Evolutionary conservation across 805 yeast genomes (phyloP), one percentile per base, ranked within the genome.

Genomic region (Nakazawaea pomicola): DNA sequence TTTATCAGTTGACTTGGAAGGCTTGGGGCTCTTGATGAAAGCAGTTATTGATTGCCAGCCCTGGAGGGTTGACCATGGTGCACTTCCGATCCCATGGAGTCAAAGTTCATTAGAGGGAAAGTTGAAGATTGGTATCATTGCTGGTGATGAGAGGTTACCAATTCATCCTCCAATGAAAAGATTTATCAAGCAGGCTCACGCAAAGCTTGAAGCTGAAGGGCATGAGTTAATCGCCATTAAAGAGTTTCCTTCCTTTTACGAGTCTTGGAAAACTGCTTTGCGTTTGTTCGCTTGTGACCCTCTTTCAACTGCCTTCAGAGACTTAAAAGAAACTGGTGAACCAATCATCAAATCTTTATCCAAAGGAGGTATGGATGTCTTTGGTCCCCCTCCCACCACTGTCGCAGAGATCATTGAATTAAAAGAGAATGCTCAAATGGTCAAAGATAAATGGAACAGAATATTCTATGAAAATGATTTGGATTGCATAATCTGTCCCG

Each of bases 101-200:
- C 43, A 51, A 9, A 58, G 36, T 21, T 54, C 36, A 35, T 36
- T 15, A 14, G 53, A 46, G 36, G 51, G 53, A 23, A 57, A 57
- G 14, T 54, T 75, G 45, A 75, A 72, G 18, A 65, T 77, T 48
- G 83, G 74, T 29, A 67, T 76, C 14, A 60, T 73, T 49, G 67
- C 61, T 47, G 74, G 72, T 45, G 81, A 78, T 53, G 76, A 71
- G 21, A 55, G 73, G 19, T 77, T 74, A 12, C 72, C 70, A 41
- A 74, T 78, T 33, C 69, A 76, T 36, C 83, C 83, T 8, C 80
- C 83, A 30, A 64, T 74, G 32, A 55, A 61, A 14, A 61, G 80
- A 48, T 73, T 68, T 1, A 33, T 76, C 35, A 50, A 62, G 14
- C 48, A 49, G 10, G 56, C 54, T 2, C 52, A 46, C 5, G 60